Evolutionary conservation across 2,329 filamentous ascomycete genomes (phyloP).

Genomic region (Neospermospora avenae): DNA sequence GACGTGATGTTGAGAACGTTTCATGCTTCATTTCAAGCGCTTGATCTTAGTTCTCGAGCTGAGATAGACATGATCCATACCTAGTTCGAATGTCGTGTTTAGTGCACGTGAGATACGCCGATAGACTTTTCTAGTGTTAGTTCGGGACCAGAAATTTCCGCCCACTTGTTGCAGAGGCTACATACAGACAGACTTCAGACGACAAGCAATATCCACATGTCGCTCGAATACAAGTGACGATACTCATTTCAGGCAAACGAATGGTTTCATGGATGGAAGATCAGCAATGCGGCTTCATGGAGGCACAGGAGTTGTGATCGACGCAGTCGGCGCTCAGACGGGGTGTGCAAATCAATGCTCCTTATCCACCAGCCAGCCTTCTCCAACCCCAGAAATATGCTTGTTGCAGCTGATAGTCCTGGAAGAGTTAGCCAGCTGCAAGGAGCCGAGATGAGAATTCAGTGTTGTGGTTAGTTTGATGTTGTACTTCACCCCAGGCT

Average conservation of each 20-base stretch:
- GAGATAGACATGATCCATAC: not conserved
- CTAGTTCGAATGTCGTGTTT: no score
- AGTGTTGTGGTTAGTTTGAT: no score
- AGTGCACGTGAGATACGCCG: no score
- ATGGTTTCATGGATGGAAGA: not conserved
- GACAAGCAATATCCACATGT: not conserved
- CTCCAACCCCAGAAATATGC: not conserved
- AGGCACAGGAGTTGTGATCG: slow-evolving; percentile 5
- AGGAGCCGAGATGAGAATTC: no score
- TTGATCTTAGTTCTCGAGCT: not conserved
- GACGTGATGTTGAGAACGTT: not conserved
- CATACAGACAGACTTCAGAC: not conserved
- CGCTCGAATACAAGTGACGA: no score
- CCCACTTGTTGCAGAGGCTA: no score
- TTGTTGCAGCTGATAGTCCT: not conserved
- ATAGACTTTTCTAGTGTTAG: no score
- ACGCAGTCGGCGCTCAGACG: slow-evolving; percentile 4
- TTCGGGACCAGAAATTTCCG: no score
- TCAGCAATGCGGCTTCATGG: not conserved
- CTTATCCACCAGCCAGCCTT: not conserved
- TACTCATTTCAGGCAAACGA: not conserved
- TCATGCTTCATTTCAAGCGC: not conserved
- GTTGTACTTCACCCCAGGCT: no score
- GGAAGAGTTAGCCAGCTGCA: not conserved
- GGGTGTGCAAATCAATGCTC: not conserved